Percentiles rank a stretch among this genome's conserved stretches.
These are phyloP conservation scores for Globisporangium perplexum DNA, from an alignment of 352 stramenopile genomes.

Conservation along the genomic window DNA sequence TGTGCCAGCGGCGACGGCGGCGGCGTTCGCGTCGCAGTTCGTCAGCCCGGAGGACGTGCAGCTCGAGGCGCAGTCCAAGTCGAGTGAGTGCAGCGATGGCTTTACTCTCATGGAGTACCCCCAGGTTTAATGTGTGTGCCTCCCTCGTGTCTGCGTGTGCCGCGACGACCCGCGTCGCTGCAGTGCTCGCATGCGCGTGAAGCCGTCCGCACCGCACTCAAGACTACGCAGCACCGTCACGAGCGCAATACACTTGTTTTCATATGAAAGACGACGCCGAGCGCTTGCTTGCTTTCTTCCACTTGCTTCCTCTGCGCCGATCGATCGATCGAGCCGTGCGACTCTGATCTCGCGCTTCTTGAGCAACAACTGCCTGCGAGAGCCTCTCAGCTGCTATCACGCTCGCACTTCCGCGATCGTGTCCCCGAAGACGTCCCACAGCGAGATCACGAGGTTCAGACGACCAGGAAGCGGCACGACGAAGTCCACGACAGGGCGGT, in stretches of 20 bases:
- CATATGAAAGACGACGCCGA: background rate
- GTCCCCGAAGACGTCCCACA: background rate
- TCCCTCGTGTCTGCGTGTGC: conserved; percentile 9
- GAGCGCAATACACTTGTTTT: background rate
- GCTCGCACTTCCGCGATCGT: background rate
- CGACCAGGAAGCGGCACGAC: background rate
- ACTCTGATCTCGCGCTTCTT: no score
- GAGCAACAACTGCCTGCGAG: no score
- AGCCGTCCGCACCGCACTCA: background rate
- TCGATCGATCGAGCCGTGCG: no score
- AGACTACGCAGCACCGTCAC: background rate
- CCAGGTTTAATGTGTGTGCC: conserved; percentile 33
- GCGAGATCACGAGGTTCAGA: background rate
- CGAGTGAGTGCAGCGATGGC: conserved; percentile 80
- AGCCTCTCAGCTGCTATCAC: no score
- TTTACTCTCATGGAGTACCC: conserved; percentile 69
- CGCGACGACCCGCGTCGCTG: background rate
- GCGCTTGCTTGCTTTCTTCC: no score
- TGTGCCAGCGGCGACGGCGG: background rate
- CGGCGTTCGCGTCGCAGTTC: conserved; percentile 7
- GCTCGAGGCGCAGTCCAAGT: conserved; percentile 56
- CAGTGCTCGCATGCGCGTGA: background rate
- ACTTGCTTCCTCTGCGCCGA: no score
- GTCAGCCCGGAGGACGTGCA: conserved; percentile 23
- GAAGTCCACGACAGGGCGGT: background rate